Conservation (phyloP, 805 yeast species). For the Ogataea saltuana region DNA sequence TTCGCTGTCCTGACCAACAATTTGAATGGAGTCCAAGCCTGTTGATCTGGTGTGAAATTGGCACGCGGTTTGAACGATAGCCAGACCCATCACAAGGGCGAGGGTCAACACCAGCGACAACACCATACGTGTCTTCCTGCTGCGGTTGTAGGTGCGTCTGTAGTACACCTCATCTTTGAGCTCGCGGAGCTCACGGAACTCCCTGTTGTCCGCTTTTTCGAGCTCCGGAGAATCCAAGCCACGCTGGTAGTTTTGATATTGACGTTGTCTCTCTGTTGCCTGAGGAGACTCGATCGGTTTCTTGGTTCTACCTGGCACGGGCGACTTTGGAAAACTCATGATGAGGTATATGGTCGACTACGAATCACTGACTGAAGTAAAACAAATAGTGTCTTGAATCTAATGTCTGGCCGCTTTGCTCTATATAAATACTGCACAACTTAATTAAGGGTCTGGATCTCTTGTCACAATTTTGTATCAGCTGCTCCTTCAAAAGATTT, state of each 20-base stretch:
- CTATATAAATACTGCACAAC: slow-evolving; percentile 6
- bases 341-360: background rate
- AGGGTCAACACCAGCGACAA: slow-evolving; percentile 8
- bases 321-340: slow-evolving; percentile 15
- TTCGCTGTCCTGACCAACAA: slow-evolving; percentile 1
- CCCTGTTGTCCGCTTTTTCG: slow-evolving; percentile 10
- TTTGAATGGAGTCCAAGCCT: background rate
- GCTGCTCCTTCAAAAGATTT: background rate
- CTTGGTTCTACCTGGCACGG: slow-evolving; percentile 10
- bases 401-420: background rate
- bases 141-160: slow-evolving; percentile 6
- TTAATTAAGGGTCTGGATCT: slow-evolving; percentile 2
- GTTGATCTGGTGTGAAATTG: slow-evolving; percentile 5
- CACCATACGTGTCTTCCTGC: slow-evolving; percentile 7
- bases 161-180: background rate
- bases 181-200: background rate
- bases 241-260: slow-evolving; percentile 10
- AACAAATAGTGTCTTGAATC: too few relatives aligned
- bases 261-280: slow-evolving; percentile 20
- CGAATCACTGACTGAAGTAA: too few relatives aligned
- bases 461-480: slow-evolving; percentile 6
- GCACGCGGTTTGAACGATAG: slow-evolving; percentile 10
- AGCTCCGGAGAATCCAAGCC: slow-evolving; percentile 13
- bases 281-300: slow-evolving; percentile 16
- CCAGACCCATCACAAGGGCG: slow-evolving; percentile 11